Base-by-base conservation (phyloP, 257 asterid species). In the Hygrophila difformis region DNA sequence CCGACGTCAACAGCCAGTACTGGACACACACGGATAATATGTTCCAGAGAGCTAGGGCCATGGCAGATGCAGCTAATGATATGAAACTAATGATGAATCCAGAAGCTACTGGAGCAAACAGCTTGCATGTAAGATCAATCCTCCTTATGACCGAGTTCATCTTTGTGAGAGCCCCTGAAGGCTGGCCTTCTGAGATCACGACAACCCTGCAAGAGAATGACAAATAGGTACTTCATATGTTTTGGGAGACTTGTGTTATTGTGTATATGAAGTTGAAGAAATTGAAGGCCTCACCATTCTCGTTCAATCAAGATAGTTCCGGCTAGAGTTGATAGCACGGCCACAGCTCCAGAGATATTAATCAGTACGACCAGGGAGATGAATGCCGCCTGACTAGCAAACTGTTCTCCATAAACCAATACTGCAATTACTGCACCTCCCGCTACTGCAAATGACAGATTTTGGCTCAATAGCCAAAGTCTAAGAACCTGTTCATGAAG, bases 281-380 rank as follows among this genome's bases (percentile, higher is more conserved):
- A 5, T 33, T 33, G 8, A 33, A 0, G 12, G 12, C 37, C 37
- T 33, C 37, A 33, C 97, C 97, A 89, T 77, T 89, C 97, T 73
- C 97, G 62, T 77, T 89, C 96, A 2, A 89, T 51, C 77, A 89
- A 68, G 63, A 89, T 85, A 49, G 97, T 85, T 44, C 97, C 97
- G 0, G 93, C 87, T 50, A 89, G 91, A 56, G 97, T 63, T 7
- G 97, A 82, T 31, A 89, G 94, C 72, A 79, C 75, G 11, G 67
- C 96, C 47, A 66, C 64, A 48, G 94, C 94, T 63, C 96, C 97
- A 5, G 93, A 71, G 59, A 77, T 41, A 20, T 79, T 82, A 55
- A 85, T 73, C 15, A 81, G 35, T 7, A 74, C 8, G 31, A 82
- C 56, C 14, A 89, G 73, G 14, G 70, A 62, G 15, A 71, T 5